phyloP scores from a whole-genome alignment of 2,329 filamentous ascomycete genomes.

The Colletotrichum echinochloae region DNA sequence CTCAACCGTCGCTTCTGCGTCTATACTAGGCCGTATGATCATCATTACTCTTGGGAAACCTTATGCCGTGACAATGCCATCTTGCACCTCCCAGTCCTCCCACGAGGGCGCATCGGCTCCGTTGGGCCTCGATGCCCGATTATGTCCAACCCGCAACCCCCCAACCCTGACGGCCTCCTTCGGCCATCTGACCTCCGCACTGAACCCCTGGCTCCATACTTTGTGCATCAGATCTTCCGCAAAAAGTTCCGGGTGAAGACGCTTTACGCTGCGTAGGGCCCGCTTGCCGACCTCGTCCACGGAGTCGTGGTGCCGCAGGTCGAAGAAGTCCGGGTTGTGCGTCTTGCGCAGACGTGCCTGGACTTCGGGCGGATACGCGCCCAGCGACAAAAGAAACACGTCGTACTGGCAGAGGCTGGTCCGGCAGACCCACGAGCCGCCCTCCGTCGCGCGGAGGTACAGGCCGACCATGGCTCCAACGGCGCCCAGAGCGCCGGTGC shows the following conservation, averaged over 20 bases:
- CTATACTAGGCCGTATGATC: neutral
- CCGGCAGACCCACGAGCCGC: conserved; percentile 51
- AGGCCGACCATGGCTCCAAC: conserved; percentile 50
- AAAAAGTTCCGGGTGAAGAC: conserved; percentile 50
- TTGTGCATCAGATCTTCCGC: conserved; percentile 46
- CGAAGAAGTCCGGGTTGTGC: conserved; percentile 65
- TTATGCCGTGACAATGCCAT: conserved; percentile 43
- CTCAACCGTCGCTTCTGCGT: neutral
- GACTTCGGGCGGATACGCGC: conserved; percentile 60
- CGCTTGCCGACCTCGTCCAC: conserved; percentile 69
- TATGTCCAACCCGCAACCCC: conserved; percentile 53
- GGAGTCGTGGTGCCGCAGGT: conserved; percentile 66
- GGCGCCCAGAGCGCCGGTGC: conserved; percentile 50
- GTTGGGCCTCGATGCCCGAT: conserved; percentile 53
- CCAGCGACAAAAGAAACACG: conserved; percentile 52
- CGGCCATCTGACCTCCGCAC: conserved; percentile 53
- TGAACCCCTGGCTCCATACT: conserved; percentile 48
- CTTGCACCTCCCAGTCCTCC: conserved; percentile 61
- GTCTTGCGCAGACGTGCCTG: conserved; percentile 60
- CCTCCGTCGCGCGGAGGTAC: conserved; percentile 48
- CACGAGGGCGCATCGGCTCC: conserved; percentile 67
- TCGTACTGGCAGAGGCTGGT: conserved; percentile 53
- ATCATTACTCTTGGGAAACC: neutral
- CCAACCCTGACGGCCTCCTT: conserved; percentile 54
- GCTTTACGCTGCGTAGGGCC: conserved; percentile 64